Conservation (phyloP, 495 filamentous ascomycete genomes). For the Aspergillus coremiiformis region DNA sequence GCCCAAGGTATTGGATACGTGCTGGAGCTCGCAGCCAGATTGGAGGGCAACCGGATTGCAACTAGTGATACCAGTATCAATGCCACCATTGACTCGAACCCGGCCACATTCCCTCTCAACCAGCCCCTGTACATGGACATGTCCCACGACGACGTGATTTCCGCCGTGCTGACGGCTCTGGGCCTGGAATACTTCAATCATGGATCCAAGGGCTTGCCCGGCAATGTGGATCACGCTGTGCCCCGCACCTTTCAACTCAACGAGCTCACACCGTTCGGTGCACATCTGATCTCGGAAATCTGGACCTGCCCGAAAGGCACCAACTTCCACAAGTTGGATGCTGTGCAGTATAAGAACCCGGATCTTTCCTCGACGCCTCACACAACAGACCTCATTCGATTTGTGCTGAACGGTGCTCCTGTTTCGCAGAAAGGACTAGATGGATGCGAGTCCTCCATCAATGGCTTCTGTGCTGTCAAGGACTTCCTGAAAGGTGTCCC, state of each 20-base stretch:
- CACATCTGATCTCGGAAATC: slow-evolving; percentile 57
- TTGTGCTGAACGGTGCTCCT: slow-evolving; percentile 26
- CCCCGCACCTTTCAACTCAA: slow-evolving; percentile 19
- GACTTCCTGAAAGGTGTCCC: slow-evolving; percentile 19
- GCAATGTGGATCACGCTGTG: slow-evolving; percentile 38
- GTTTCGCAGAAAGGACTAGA: slow-evolving; percentile 22
- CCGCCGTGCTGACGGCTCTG: slow-evolving; percentile 42
- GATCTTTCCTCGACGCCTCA: background rate
- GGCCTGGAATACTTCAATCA: slow-evolving; percentile 45
- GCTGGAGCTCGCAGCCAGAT: slow-evolving; percentile 52
- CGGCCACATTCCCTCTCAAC: slow-evolving; percentile 40
- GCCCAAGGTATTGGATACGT: slow-evolving; percentile 59
- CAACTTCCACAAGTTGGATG: slow-evolving; percentile 12
- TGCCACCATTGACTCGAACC: slow-evolving; percentile 42
- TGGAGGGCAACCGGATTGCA: slow-evolving; percentile 44
- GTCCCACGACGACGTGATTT: slow-evolving; percentile 34
- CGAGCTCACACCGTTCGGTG: slow-evolving; percentile 53
- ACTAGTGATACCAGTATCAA: slow-evolving; percentile 51
- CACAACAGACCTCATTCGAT: slow-evolving; percentile 23
- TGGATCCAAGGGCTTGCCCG: slow-evolving; percentile 39
- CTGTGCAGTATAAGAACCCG: slow-evolving; percentile 25
- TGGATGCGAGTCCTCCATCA: slow-evolving; percentile 21
- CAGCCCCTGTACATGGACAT: slow-evolving; percentile 45
- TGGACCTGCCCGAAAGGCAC: slow-evolving; percentile 23
- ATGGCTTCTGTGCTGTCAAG: slow-evolving; percentile 25